Conservation (phyloP, 2,329 filamentous ascomycete genomes). For the Fusarium xylarioides region DNA sequence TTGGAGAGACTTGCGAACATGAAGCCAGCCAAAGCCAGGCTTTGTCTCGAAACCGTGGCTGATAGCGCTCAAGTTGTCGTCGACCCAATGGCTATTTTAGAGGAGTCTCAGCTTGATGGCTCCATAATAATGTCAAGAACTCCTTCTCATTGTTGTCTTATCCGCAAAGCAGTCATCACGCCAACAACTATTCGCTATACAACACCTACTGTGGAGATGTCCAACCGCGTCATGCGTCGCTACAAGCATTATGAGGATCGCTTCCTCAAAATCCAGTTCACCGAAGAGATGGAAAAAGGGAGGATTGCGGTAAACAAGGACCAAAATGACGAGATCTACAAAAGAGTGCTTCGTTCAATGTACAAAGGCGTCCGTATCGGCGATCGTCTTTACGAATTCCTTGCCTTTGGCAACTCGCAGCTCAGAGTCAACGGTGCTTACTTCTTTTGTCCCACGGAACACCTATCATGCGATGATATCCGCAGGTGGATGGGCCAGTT, state of each 20-base stretch:
- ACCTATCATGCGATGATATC: conserved; percentile 77
- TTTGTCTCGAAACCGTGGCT: conserved; percentile 78
- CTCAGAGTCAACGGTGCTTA: conserved; percentile 92
- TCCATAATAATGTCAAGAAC: conserved; percentile 61
- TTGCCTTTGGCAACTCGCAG: conserved; percentile 95
- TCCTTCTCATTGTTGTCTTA: conserved; percentile 76
- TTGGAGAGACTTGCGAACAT: conserved; percentile 65
- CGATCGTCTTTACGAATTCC: conserved; percentile 83
- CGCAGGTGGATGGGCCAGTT: conserved; percentile 89
- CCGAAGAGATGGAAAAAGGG: conserved; percentile 76
- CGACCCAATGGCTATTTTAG: conserved; percentile 78
- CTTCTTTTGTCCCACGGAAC: conserved; percentile 81
- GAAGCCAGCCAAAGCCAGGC: conserved; percentile 61
- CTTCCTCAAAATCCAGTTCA: conserved; percentile 90
- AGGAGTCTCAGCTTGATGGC: conserved; percentile 58
- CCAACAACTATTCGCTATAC: conserved; percentile 83
- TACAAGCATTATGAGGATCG: conserved; percentile 75
- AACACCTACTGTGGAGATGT: conserved; percentile 82
- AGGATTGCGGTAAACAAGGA: conserved; percentile 63
- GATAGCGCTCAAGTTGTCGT: conserved; percentile 70
- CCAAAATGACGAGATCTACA: conserved; percentile 75
- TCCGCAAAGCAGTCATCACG: conserved; percentile 82
- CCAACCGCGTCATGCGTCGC: conserved; percentile 84
- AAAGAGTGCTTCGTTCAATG: conserved; percentile 75
- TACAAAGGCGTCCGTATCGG: conserved; percentile 84